Conservation (phyloP, 306 rosid species). For the Vigna nakashimae region DNA sequence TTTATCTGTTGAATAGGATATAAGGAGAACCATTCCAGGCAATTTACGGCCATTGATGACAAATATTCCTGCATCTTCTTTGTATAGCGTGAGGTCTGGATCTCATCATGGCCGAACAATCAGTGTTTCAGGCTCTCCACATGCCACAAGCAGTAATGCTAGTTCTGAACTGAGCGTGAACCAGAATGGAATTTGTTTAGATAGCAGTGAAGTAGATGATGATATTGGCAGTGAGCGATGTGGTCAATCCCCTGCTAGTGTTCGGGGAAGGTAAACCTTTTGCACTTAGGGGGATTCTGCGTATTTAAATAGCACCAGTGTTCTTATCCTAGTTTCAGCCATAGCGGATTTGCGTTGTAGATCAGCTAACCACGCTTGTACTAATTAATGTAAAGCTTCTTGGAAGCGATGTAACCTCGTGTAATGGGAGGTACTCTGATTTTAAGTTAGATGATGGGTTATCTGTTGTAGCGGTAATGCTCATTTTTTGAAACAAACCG, state of each 20-base stretch:
- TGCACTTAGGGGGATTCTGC: slow-evolving; percentile 34
- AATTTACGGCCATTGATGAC: slow-evolving; percentile 91
- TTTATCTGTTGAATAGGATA: slow-evolving; percentile 66
- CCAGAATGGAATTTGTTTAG: slow-evolving; percentile 86
- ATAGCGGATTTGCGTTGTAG: slow-evolving; percentile 47
- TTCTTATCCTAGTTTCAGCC: slow-evolving; percentile 47
- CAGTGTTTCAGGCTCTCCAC: slow-evolving; percentile 89
- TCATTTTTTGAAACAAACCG: slow-evolving; percentile 49
- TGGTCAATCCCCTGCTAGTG: slow-evolving; percentile 72
- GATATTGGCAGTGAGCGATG: slow-evolving; percentile 81
- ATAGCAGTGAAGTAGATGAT: slow-evolving; percentile 76
- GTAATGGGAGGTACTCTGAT: slow-evolving; percentile 55
- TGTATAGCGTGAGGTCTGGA: slow-evolving; percentile 95
- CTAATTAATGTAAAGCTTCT: slow-evolving; percentile 62
- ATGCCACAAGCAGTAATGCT: slow-evolving; percentile 93
- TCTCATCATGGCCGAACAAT: slow-evolving; percentile 81
- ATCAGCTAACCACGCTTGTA: slow-evolving; percentile 55
- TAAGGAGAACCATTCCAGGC: slow-evolving; percentile 89
- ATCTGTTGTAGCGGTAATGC: slow-evolving; percentile 50
- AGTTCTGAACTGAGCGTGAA: slow-evolving; percentile 94
- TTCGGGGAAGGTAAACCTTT: slow-evolving; percentile 63
- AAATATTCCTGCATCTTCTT: slow-evolving; percentile 95
- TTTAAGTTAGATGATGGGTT: slow-evolving; percentile 52
- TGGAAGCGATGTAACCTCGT: slow-evolving; percentile 50
- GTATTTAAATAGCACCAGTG: slow-evolving; percentile 31